Base-by-base conservation (phyloP, 2,329 filamentous ascomycete genomes). In the Rhinocladiella similis region DNA sequence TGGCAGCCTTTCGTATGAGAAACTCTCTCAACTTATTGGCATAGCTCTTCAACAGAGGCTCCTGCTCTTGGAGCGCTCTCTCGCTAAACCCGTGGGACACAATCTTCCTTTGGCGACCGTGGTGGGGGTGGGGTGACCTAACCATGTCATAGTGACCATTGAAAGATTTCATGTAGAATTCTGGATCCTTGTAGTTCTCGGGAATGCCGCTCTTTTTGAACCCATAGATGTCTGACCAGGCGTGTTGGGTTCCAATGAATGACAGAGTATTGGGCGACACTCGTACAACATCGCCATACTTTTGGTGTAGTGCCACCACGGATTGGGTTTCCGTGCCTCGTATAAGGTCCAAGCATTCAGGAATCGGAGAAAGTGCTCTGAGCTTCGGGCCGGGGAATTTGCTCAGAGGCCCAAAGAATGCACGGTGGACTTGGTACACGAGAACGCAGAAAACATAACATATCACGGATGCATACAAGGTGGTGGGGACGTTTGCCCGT, bases 141-240 rank as follows among this genome's bases (percentile, higher is more conserved):
- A 58, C 48, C n/a, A 66, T 20, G 10, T 59, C 57, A 1, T 38
- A 16, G 2, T 50, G 47, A n/a, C 60, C 60, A 19, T 62, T 58
- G 6, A 48, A 27, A 13, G 52, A 5, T 5, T 14, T 19, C 5
- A 2, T 36, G 29, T 43, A 55, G 25, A 42, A 55, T 9, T n/a
- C 75, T 70, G 70, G 70, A 0, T 78, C 81, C 47, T 81, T 73
- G 56, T 72, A 75, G 4, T 64, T 70, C 13, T 49, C 25, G 10
- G 65, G 61, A 5, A 50, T 43, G 27, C 59, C 46, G 9, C 54
- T 53, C 12, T 29, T 27, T 12, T 46, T 18, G 46, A 50, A 46
- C 25, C 46, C 46, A 49, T 74, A 72, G 20, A 72, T 72, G 46
- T 72, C 69, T 2, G 61, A 65, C 50, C 66, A 71, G 6, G 3